phyloP scores from a whole-genome alignment of 2,329 filamentous ascomycete genomes.

The Sordariomycetes sp. region DNA sequence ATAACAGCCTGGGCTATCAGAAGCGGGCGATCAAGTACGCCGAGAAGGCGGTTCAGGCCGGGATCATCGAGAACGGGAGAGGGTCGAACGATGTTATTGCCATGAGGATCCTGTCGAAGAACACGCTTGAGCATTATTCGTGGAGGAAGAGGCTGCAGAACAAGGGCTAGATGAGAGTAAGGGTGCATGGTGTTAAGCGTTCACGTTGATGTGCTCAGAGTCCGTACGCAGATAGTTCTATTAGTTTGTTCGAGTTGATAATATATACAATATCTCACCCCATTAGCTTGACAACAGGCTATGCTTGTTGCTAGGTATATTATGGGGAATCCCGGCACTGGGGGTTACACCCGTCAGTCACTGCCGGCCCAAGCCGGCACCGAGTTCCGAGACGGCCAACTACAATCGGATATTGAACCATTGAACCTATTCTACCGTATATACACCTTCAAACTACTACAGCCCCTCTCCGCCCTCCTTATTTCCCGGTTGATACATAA shows the following conservation, averaged over 20 bases:
- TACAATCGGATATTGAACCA: not conserved
- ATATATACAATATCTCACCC: no score
- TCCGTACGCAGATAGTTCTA: not conserved
- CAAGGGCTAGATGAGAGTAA: not conserved
- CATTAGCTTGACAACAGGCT: no score
- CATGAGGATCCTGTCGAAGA: conserved; percentile 4
- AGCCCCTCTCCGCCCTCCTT: not conserved
- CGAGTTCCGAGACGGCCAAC: not conserved
- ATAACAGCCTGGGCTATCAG: conserved; percentile 25
- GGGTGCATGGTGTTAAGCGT: not conserved
- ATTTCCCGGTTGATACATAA: not conserved
- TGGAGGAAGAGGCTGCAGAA: conserved; percentile 2
- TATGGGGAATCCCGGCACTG: no score
- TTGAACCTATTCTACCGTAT: conserved; percentile 4
- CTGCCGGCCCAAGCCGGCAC: not conserved
- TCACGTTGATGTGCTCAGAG: not conserved
- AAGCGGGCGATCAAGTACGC: conserved; percentile 27
- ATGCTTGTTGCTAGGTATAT: no score
- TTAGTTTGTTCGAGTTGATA: no score
- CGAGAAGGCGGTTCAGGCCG: conserved; percentile 23
- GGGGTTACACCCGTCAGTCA: no score
- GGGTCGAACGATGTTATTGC: conserved; percentile 6
- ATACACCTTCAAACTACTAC: not conserved
- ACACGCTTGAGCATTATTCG: conserved; percentile 3
- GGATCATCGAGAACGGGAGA: conserved; percentile 12